Percentiles rank a stretch among this genome's conserved stretches.
These are phyloP conservation scores for Diospyros lotus DNA, from an alignment of 148 eudicot species.

Conservation along the genomic window DNA sequence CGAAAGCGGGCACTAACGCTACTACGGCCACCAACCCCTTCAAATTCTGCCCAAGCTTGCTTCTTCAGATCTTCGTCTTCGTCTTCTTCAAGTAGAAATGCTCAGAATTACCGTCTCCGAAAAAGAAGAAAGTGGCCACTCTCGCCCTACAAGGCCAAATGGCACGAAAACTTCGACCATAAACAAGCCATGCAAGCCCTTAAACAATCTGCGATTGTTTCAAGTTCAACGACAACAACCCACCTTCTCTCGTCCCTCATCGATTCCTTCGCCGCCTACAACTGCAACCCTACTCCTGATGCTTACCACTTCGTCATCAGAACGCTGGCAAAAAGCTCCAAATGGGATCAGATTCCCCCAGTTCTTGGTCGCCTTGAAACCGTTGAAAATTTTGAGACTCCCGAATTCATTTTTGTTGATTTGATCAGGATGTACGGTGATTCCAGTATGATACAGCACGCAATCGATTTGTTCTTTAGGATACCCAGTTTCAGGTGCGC, in stretches of 20 bases:
- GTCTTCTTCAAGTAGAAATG: constrained; percentile 8
- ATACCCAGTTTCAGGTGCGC: constrained; percentile 53
- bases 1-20: neutral
- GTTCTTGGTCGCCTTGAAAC: constrained; percentile 38
- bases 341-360: constrained; percentile 24
- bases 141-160: constrained; percentile 41
- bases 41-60: neutral
- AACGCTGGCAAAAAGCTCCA: constrained; percentile 34
- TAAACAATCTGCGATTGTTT: constrained; percentile 16
- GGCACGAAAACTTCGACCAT: constrained; percentile 32
- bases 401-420: constrained; percentile 48
- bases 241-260: constrained; percentile 36
- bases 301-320: constrained; percentile 46
- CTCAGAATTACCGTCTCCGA: constrained; percentile 29
- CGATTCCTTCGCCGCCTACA: constrained; percentile 34
- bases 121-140: constrained; percentile 56
- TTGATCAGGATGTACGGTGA: constrained; percentile 54
- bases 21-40: neutral
- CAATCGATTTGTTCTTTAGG: constrained; percentile 52
- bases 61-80: neutral
- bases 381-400: constrained; percentile 46
- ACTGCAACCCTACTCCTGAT: constrained; percentile 42
- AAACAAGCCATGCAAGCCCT: constrained; percentile 50
- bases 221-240: constrained; percentile 9
- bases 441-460: constrained; percentile 27